Base-by-base conservation (phyloP, 1,284 basidiomycete species). In the Schizophyllum amplum region DNA sequence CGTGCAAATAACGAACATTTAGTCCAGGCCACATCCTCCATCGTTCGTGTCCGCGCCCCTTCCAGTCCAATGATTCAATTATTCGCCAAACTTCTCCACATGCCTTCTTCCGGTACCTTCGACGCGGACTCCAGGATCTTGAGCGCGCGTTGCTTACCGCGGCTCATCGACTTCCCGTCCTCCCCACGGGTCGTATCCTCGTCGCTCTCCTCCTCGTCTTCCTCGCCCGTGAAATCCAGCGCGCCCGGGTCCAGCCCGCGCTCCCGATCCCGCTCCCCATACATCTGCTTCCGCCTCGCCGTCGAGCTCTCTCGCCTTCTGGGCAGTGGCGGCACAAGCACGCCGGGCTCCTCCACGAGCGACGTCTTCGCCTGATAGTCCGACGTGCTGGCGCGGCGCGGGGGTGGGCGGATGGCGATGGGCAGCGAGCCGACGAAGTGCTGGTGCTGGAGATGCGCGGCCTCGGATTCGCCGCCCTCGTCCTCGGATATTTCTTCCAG, bases 71-170 rank as follows among this genome's bases (percentile, higher is more conserved):
- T n/a, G n/a, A 9, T 17, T 42, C 33, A 42, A 42, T 42, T 42
- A 20, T 50, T 50, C 24, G 82, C 85, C 64, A 90, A 71, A 74
- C 87, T 90, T 65, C 86, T 78, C 87, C 87, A 90, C 85, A 90
- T 88, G 24, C 84, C 82, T 48, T 77, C 81, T 60, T 77, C 80
- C 11, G 84, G 85, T 25, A 87, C 59, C 65, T 77, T 73, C 60
- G 77, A 82, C 52, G 83, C 74, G 20, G 79, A 80, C 66, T 87
- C 76, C 55, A 90, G 70, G 54, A 90, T 90, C 70, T 77, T 82
- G 59, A 84, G 65, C 1, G 87, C 87, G 53, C 75, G 78, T 61
- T 76, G 25, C 49, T 59, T 1, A 65, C 63, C 20, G 71, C 74
- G 20, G 11, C 47, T 26, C n/a, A 24, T n/a, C 9, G 5, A n/a